Conservation (phyloP, 805 yeast species). For the Myxozyma nipponensis region DNA sequence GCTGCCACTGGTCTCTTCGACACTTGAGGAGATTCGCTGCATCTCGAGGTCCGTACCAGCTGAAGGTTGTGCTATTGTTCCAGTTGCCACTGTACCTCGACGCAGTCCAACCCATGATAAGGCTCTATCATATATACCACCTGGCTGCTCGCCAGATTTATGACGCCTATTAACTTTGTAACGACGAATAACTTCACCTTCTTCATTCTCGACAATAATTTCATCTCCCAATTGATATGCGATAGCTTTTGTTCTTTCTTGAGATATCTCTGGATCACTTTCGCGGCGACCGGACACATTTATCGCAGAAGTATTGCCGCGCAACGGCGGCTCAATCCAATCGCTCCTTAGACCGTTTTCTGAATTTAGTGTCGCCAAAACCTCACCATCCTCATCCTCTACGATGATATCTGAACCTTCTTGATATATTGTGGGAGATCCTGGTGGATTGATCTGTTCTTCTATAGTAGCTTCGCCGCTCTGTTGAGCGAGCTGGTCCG, state of each 20-base stretch:
- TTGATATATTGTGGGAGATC: constrained; percentile 46
- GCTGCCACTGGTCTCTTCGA: constrained; percentile 7
- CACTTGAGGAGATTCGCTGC: constrained; percentile 9
- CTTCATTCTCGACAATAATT: constrained; percentile 80
- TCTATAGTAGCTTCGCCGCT: constrained; percentile 22
- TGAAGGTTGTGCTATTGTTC: neutral
- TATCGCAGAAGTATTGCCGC: constrained; percentile 1
- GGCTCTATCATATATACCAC: constrained; percentile 41
- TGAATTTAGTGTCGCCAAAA: constrained; percentile 44
- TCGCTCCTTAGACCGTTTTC: constrained; percentile 14
- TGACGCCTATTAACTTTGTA: constrained; percentile 65
- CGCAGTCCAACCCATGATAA: constrained; percentile 55
- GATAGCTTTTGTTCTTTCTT: constrained; percentile 41
- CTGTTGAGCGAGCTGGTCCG: constrained; percentile 4
- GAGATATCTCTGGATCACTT: neutral
- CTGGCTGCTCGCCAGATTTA: constrained; percentile 12
- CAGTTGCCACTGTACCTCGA: constrained; percentile 9
- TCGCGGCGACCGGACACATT: constrained; percentile 9
- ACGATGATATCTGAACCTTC: constrained; percentile 70
- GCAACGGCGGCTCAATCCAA: constrained; percentile 6
- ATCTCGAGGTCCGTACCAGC: constrained; percentile 17
- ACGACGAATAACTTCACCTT: constrained; percentile 85
- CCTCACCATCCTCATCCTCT: constrained; percentile 83
- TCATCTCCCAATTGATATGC: constrained; percentile 80
- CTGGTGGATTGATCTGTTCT: constrained; percentile 18